phyloP scores from a whole-genome alignment of 495 filamentous ascomycete species.

The Tuber microsphaerosporum region DNA sequence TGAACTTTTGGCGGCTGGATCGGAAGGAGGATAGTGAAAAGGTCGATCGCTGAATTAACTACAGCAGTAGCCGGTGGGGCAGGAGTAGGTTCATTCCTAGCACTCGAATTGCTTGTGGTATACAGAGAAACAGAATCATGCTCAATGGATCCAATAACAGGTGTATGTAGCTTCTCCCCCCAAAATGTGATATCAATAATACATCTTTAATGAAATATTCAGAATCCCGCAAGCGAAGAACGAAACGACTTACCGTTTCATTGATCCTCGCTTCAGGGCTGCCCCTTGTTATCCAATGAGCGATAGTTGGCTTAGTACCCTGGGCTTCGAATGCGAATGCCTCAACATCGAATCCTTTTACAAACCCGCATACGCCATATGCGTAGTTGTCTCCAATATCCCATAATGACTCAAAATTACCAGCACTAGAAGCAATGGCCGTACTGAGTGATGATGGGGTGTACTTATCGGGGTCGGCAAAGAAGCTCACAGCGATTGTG shows the following conservation, averaged over 20 bases:
- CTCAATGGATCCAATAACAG: constrained; percentile 59
- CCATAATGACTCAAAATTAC: constrained; percentile 87
- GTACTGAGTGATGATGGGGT: constrained; percentile 77
- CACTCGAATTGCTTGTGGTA: constrained; percentile 48
- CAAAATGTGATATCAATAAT: constrained; percentile 25
- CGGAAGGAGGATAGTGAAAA: constrained; percentile 85
- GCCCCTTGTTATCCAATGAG: constrained; percentile 56
- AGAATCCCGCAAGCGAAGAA: constrained; percentile 4
- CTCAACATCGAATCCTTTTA: constrained; percentile 66
- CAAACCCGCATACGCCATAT: constrained; percentile 81
- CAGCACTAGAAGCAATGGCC: constrained; percentile 85
- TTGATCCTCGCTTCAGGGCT: constrained; percentile 66
- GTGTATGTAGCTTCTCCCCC: constrained; percentile 44
- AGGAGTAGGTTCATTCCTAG: constrained; percentile 49
- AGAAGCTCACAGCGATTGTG: constrained; percentile 82
- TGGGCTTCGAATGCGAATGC: constrained; percentile 55
- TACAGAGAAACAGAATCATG: constrained; percentile 84
- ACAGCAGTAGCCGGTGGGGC: constrained; percentile 88
- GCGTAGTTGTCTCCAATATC: constrained; percentile 89
- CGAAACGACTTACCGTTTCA: constrained; percentile 50
- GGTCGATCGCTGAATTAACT: constrained; percentile 82
- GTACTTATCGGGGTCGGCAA: constrained; percentile 86
- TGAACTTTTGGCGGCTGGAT: constrained; percentile 84
- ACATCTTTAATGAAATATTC: constrained; percentile 13
- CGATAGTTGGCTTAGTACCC: constrained; percentile 48